Evolutionary conservation across 2,329 filamentous ascomycete genomes (phyloP).

Genomic region (Cryphonectria naterciae): DNA sequence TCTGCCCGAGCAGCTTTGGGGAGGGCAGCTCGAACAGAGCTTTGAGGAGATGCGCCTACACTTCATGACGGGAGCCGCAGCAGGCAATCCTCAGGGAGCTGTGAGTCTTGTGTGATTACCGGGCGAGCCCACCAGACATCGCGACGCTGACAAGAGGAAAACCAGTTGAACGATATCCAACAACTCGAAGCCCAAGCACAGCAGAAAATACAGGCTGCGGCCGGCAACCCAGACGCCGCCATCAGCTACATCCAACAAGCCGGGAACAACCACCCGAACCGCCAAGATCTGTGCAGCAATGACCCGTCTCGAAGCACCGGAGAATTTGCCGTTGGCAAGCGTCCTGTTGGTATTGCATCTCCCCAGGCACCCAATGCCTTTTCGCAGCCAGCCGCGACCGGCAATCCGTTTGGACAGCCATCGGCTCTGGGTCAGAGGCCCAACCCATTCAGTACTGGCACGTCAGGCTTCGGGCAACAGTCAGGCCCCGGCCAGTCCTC

Average conservation of each 20-base stretch:
- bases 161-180: constrained; percentile 64
- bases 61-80: constrained; percentile 63
- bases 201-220: constrained; percentile 72
- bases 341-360: constrained; percentile 31
- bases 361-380: constrained; percentile 23
- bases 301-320: constrained; percentile 47
- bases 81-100: constrained; percentile 62
- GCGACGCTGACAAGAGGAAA: neutral
- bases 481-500: constrained; percentile 28
- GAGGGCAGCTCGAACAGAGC: constrained; percentile 81
- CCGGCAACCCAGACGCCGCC: constrained; percentile 73
- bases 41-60: constrained; percentile 84
- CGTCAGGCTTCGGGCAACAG: constrained; percentile 28
- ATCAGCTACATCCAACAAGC: constrained; percentile 69
- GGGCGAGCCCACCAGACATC: neutral
- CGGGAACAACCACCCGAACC: constrained; percentile 74
- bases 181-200: constrained; percentile 66
- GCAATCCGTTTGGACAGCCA: constrained; percentile 46
- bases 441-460: constrained; percentile 46
- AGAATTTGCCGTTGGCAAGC: constrained; percentile 48
- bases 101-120: constrained; percentile 42
- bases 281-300: constrained; percentile 64
- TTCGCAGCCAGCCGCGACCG: constrained; percentile 41
- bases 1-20: constrained; percentile 81
- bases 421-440: constrained; percentile 39